A percentile compares a stretch with the other conserved stretches of the same genome.
Evolutionary conservation across 2,329 filamentous ascomycete genomes (phyloP).

Genomic region (Clonostachys rosea): DNA sequence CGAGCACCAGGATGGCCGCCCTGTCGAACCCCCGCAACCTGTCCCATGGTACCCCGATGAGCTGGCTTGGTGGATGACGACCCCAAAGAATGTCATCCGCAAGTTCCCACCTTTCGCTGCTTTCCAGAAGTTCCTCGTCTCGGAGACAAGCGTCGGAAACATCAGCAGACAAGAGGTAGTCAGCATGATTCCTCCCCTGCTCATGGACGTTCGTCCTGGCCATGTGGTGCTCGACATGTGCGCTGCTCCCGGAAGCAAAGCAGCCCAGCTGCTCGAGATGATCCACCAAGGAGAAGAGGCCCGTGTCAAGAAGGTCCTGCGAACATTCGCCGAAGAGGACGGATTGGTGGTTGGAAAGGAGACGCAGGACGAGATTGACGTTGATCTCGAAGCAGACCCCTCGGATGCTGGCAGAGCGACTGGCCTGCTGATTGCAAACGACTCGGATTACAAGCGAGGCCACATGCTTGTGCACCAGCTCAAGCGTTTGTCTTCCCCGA

Average conservation of each 20-base stretch:
- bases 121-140: slow-evolving; percentile 97
- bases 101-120: slow-evolving; percentile 91
- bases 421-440: slow-evolving; percentile 90
- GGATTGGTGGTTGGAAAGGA: slow-evolving; percentile 45
- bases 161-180: slow-evolving; percentile 97
- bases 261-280: slow-evolving; percentile 91
- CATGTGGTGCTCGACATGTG: slow-evolving; percentile 96
- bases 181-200: slow-evolving; percentile 95
- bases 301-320: slow-evolving; percentile 68
- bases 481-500: slow-evolving; percentile 93
- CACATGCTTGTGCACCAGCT: slow-evolving; percentile 98
- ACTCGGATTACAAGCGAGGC: slow-evolving; percentile 92
- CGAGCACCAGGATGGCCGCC: slow-evolving; percentile 73
- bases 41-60: slow-evolving; percentile 93
- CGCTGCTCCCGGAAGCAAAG: slow-evolving; percentile 95
- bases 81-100: slow-evolving; percentile 90
- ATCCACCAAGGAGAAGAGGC: slow-evolving; percentile 90
- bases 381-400: slow-evolving; percentile 52
- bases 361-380: slow-evolving; percentile 39
- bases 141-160: slow-evolving; percentile 94
- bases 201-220: slow-evolving; percentile 86
- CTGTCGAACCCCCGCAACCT: slow-evolving; percentile 75
- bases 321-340: slow-evolving; percentile 57
- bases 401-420: slow-evolving; percentile 83
- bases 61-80: slow-evolving; percentile 97